Evolutionary conservation across 2,329 filamentous ascomycete species (phyloP), one percentile per base, ranked within the genome.

Genomic region (Pseudogymnoascus destructans): DNA sequence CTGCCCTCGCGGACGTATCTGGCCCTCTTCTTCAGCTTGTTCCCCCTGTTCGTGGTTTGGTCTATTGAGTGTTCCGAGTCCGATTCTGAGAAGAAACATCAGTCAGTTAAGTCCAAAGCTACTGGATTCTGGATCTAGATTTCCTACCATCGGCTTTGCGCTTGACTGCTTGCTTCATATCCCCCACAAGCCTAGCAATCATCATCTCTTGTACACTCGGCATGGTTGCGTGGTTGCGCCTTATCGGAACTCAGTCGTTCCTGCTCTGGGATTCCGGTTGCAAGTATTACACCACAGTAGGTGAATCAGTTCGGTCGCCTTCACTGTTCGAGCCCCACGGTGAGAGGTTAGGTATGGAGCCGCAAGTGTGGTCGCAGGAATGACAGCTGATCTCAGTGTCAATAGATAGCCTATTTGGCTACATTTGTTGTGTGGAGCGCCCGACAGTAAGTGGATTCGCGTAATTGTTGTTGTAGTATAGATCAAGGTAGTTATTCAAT

Each of bases 1-100:
- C 85, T 82, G 60, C 86, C 86, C 66, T 83, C 77, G 65, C 81
- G 84, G 49, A 86, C 79, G 68, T 87, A 87, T 64, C 82, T 79
- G 46, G 87, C 84, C 65, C 82, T 79, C 70, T 82, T 86, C 75
- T 90, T 88, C 49, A 92, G 76, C 70, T 91, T 92, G 71, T 89
- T 82, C 61, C 86, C 86, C 67, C 87, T 84, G 70, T 90, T 90
- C 59, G 82, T 85, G 65, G 79, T 80, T 65, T 79, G 77, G 61
- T 84, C 78, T 65, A 89, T 83, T 58, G 82, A 79, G 61, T 84
- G 82, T 70, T 92, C 88, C 60, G 86, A 88, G 69, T 91, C 87
- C 65, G 84, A 88, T 62, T 89, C 87, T 90, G 71, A 35, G 33
- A 36, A 59, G 57, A 36, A 58, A 58, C 49, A 55, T 54, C 19